A percentile compares a stretch with the other conserved stretches of the same genome.
Evolutionary conservation across 768 basidiomycete species (phyloP).

Genomic region (Rhizopogon vesiculosus): DNA sequence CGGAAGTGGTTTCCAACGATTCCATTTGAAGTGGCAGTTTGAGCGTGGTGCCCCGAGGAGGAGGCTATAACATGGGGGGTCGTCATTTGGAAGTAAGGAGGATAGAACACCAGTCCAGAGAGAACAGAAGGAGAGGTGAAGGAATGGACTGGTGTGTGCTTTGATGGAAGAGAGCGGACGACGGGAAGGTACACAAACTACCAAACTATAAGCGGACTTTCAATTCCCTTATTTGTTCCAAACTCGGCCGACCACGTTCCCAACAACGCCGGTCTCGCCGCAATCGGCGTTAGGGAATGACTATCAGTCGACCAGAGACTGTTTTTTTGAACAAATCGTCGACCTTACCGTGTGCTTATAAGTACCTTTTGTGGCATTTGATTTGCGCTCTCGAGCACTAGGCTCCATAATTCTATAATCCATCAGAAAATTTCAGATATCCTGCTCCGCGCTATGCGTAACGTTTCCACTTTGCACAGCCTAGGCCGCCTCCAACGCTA

Average conservation of each 20-base stretch:
- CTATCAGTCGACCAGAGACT: no score
- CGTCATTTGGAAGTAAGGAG: conserved; percentile 43
- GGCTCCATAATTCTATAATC: no score
- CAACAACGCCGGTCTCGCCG: background rate
- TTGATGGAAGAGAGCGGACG: conserved; percentile 18
- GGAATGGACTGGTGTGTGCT: conserved; percentile 13
- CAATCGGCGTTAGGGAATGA: no score
- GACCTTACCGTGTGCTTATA: no score
- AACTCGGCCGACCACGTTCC: conserved; percentile 25
- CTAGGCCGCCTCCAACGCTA: no score
- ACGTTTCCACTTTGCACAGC: no score
- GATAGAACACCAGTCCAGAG: conserved; percentile 24
- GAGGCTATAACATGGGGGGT: conserved; percentile 84
- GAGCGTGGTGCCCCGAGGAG: conserved; percentile 64
- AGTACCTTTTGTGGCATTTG: no score
- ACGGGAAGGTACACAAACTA: conserved; percentile 13
- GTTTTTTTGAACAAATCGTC: no score
- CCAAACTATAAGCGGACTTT: conserved; percentile 23
- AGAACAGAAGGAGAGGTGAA: conserved; percentile 16
- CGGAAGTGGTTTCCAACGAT: conserved; percentile 79
- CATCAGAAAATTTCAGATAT: no score
- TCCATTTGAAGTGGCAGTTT: conserved; percentile 59
- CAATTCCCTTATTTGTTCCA: conserved; percentile 14
- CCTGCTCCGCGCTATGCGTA: no score
- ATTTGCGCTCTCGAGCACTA: no score